phyloP scores from a whole-genome alignment of 257 asterid genomes.

The Lycium ferocissimum region DNA sequence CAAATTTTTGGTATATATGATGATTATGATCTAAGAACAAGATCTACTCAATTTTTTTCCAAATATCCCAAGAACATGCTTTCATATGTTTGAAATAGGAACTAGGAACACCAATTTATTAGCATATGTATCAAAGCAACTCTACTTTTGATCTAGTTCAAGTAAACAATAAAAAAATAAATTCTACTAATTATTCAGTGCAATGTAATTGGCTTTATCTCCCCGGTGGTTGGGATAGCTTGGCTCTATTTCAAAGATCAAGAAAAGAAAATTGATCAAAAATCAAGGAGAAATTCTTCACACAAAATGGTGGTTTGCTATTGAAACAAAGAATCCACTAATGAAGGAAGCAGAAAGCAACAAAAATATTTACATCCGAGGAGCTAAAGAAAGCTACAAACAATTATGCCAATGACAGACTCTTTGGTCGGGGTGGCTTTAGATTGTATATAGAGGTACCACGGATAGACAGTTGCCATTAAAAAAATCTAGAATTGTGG shows the following conservation, averaged over 20 bases:
- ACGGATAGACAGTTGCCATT: slow-evolving; percentile 53
- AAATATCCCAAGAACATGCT: too few species aligned
- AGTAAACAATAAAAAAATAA: not conserved
- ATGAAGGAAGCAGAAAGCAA: slow-evolving; percentile 26
- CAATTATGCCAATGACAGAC: slow-evolving; percentile 52
- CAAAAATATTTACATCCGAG: slow-evolving; percentile 44
- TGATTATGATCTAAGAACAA: too few species aligned
- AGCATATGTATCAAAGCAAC: too few species aligned
- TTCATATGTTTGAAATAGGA: too few species aligned
- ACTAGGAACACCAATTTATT: too few species aligned
- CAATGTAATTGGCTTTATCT: not conserved
- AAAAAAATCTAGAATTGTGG: slow-evolving; percentile 57
- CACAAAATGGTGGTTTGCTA: slow-evolving; percentile 61
- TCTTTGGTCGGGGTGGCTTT: slow-evolving; percentile 65
- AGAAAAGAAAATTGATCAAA: not conserved
- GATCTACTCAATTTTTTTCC: too few species aligned
- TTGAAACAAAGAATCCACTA: slow-evolving; percentile 47
- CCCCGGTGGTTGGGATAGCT: not conserved
- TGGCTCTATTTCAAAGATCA: not conserved
- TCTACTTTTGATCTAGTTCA: too few species aligned
- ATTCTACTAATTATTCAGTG: slow-evolving; percentile 1
- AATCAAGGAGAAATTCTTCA: slow-evolving; percentile 49
- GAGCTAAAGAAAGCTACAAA: slow-evolving; percentile 49
- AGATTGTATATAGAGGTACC: slow-evolving; percentile 57
- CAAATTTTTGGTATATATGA: too few species aligned